phyloP scores from a whole-genome alignment of 352 stramenopile genomes.

The Globisporangium takayamanum region DNA sequence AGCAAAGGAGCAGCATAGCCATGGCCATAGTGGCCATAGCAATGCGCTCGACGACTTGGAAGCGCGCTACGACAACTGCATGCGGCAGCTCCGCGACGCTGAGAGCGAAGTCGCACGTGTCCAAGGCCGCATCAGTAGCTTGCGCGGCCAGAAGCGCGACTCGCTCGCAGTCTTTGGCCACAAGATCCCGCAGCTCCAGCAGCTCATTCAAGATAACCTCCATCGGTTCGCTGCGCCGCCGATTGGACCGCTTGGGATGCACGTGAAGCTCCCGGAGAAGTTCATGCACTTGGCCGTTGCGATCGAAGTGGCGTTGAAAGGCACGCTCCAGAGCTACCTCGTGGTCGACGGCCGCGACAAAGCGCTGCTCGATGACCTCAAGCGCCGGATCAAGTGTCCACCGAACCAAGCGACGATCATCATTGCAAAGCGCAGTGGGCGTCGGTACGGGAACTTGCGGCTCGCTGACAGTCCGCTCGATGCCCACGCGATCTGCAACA shows the following conservation, averaged over 20 bases:
- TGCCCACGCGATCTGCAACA: constrained; percentile 67
- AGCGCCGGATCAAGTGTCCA: constrained; percentile 54
- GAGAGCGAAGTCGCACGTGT: constrained; percentile 41
- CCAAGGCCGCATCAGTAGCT: constrained; percentile 35
- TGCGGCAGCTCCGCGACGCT: constrained; percentile 47
- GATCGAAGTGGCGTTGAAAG: constrained; percentile 71
- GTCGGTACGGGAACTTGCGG: constrained; percentile 49
- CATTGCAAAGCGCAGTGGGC: constrained; percentile 54
- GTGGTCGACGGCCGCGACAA: constrained; percentile 76
- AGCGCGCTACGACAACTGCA: constrained; percentile 46
- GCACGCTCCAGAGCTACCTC: constrained; percentile 68
- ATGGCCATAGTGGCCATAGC: constrained; percentile 17
- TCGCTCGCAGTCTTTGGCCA: constrained; percentile 61
- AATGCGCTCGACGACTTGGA: constrained; percentile 44
- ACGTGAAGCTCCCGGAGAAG: constrained; percentile 61
- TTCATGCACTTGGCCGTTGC: constrained; percentile 64
- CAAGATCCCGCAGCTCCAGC: constrained; percentile 60
- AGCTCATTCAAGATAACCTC: constrained; percentile 67
- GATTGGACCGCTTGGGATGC: constrained; percentile 68
- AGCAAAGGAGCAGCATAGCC: constrained; percentile 20
- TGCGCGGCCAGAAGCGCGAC: constrained; percentile 51
- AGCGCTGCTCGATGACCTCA: constrained; percentile 64
- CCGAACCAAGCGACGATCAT: constrained; percentile 76
- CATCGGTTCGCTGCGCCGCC: constrained; percentile 55
- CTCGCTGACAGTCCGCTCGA: constrained; percentile 43